These are phyloP conservation scores for Phallus indusiatus DNA, from an alignment of 768 basidiomycete species.

Conservation along the genomic window DNA sequence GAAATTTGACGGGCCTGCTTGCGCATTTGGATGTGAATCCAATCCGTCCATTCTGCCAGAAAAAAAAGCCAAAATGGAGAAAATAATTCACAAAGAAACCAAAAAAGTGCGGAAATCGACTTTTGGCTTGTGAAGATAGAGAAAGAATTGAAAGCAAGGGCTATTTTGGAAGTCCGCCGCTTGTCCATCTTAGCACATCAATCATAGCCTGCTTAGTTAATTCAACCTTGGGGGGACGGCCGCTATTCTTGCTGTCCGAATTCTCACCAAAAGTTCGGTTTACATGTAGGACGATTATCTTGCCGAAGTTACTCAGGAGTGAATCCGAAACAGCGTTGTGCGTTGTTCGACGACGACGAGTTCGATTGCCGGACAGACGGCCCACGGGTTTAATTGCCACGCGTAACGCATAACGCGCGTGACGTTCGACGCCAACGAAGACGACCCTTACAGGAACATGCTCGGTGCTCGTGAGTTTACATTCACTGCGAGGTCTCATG, in stretches of 20 bases:
- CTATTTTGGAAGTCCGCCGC: background rate
- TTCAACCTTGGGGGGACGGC: background rate
- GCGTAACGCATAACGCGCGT: too few species aligned
- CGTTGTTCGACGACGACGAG: too few species aligned
- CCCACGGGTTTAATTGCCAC: too few species aligned
- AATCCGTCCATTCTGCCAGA: conserved; percentile 1
- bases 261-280: background rate
- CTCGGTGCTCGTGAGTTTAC: background rate
- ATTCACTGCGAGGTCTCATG: background rate
- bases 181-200: background rate
- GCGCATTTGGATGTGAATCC: background rate
- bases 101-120: background rate
- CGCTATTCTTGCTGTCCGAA: background rate
- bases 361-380: too few species aligned
- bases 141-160: background rate
- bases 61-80: background rate
- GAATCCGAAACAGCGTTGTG: background rate
- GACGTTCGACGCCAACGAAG: too few species aligned
- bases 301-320: background rate
- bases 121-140: background rate
- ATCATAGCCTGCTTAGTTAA: background rate
- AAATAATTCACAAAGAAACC: background rate
- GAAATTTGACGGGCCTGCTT: conserved; percentile 3
- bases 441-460: background rate
- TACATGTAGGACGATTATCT: background rate